Evolutionary conservation across 2,329 filamentous ascomycete species (phyloP).

Genomic region (Fusarium lyarnte): DNA sequence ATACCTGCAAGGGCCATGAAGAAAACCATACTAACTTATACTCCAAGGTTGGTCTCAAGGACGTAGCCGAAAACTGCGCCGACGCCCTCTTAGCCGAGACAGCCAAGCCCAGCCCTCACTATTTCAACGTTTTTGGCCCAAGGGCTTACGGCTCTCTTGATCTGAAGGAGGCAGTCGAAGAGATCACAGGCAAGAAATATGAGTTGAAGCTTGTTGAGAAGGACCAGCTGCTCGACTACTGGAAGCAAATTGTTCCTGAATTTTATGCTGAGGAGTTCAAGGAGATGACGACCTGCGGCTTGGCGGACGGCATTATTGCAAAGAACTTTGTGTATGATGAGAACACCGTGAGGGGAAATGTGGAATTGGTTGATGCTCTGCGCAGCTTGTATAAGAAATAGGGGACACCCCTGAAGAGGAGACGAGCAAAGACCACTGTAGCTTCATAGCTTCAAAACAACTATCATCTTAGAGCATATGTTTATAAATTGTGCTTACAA

Average conservation of each 20-base stretch:
- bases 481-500: neutral
- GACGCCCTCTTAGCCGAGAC: slow-evolving; percentile 30
- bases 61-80: slow-evolving; percentile 43
- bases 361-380: slow-evolving; percentile 41
- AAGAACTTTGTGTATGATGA: slow-evolving; percentile 39
- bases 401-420: neutral
- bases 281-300: slow-evolving; percentile 40
- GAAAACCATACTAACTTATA: neutral
- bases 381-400: slow-evolving; percentile 20
- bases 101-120: slow-evolving; percentile 13
- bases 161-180: slow-evolving; percentile 42
- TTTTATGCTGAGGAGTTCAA: slow-evolving; percentile 41
- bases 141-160: slow-evolving; percentile 43
- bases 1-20: fast-evolving
- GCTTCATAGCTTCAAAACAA: neutral
- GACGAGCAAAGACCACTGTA: too few species aligned
- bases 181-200: slow-evolving; percentile 40
- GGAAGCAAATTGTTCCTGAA: slow-evolving; percentile 34
- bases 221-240: slow-evolving; percentile 40
- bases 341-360: slow-evolving; percentile 36
- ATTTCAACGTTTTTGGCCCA: slow-evolving; percentile 44
- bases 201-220: slow-evolving; percentile 36
- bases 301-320: slow-evolving; percentile 41
- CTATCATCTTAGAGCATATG: neutral
- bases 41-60: slow-evolving; percentile 44